Percentiles rank a stretch among this genome's conserved stretches.
Evolutionary conservation across 257 asterid species (phyloP).

Genomic region (Forsythia viridissima): DNA sequence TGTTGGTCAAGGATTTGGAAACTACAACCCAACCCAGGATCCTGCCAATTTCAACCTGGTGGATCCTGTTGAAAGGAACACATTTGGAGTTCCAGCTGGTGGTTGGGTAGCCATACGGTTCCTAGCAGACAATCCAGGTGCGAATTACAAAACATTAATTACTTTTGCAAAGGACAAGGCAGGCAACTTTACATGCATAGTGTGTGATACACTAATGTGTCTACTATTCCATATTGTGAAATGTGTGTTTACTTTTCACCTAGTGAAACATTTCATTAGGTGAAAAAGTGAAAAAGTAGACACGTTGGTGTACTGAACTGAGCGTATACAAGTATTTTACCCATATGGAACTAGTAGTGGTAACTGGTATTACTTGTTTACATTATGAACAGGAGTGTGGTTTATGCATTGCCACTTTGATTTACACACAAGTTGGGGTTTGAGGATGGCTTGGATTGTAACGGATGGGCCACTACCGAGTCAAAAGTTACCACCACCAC

Average conservation of each 20-base stretch:
- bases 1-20: slow-evolving; percentile 67
- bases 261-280: background rate
- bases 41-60: slow-evolving; percentile 55
- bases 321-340: background rate
- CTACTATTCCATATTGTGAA: background rate
- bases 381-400: slow-evolving; percentile 55
- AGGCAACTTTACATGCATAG: background rate
- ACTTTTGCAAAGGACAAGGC: background rate
- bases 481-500: slow-evolving; percentile 67
- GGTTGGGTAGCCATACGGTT: slow-evolving; percentile 78
- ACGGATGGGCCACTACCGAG: slow-evolving; percentile 48
- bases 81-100: slow-evolving; percentile 65
- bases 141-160: background rate
- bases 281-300: background rate
- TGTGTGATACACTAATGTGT: background rate
- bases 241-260: background rate
- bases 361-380: slow-evolving; percentile 1
- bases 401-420: slow-evolving; percentile 78
- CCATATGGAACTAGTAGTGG: background rate
- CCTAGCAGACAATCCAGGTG: slow-evolving; percentile 71
- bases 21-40: slow-evolving; percentile 50
- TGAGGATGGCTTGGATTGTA: slow-evolving; percentile 74
- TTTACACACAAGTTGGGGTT: slow-evolving; percentile 70
- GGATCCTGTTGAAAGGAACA: slow-evolving; percentile 72
- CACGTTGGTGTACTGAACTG: background rate